phyloP scores from a whole-genome alignment of 148 eudicot genomes.

The Suaeda aralocaspica region DNA sequence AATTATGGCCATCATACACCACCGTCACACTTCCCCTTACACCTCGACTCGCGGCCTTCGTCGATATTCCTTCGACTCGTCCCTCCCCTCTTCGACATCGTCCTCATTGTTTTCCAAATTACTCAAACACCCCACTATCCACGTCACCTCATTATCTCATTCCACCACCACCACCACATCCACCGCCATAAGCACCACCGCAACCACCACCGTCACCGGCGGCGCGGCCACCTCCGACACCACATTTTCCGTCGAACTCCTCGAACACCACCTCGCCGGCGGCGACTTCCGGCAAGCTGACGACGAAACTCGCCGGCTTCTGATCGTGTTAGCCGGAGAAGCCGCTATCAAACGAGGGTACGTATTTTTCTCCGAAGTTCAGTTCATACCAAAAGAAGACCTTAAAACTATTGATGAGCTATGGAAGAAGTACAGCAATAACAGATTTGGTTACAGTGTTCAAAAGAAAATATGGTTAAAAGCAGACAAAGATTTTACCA shows the following conservation, averaged over 20 bases:
- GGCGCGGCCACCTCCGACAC: slow-evolving; percentile 14
- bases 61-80: slow-evolving; percentile 52
- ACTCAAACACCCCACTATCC: slow-evolving; percentile 22
- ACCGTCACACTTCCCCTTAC: slow-evolving; percentile 40
- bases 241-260: slow-evolving; percentile 46
- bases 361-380: slow-evolving; percentile 86
- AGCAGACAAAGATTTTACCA: slow-evolving; percentile 49
- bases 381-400: slow-evolving; percentile 55
- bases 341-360: slow-evolving; percentile 65
- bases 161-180: slow-evolving; percentile 17
- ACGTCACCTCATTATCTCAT: slow-evolving; percentile 6
- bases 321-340: slow-evolving; percentile 79
- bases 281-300: slow-evolving; percentile 71
- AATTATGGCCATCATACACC: slow-evolving; percentile 62
- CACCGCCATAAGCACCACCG: slow-evolving; percentile 36
- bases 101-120: slow-evolving; percentile 24
- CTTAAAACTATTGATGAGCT: slow-evolving; percentile 59
- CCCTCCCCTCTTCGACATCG: slow-evolving; percentile 32
- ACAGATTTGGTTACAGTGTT: slow-evolving; percentile 70
- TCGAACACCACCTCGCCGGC: slow-evolving; percentile 41
- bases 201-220: slow-evolving; percentile 31
- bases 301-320: slow-evolving; percentile 84
- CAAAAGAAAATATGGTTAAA: slow-evolving; percentile 66
- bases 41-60: slow-evolving; percentile 22
- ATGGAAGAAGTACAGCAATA: slow-evolving; percentile 51